Evolutionary conservation across 306 rosid species (phyloP).

Genomic region (Acacia melanoxylon): DNA sequence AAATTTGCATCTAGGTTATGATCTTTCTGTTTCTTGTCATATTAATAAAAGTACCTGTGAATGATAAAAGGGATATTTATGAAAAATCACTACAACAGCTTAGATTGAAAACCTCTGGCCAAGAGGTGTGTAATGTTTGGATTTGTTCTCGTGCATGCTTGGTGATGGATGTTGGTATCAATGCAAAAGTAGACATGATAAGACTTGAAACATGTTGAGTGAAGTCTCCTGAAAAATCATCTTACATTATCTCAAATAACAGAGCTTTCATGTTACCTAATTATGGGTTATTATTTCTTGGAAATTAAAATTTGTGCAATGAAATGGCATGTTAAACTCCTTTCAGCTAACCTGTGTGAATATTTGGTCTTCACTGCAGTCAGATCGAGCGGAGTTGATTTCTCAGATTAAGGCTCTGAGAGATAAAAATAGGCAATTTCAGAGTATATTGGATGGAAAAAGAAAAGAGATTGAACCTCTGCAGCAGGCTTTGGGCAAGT

Average conservation of each 20-base stretch:
- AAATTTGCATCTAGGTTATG: not conserved
- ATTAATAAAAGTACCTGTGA: not conserved
- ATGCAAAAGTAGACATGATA: not conserved
- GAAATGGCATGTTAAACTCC: not conserved
- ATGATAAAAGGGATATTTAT: not conserved
- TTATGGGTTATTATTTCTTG: not conserved
- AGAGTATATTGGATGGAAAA: constrained; percentile 70
- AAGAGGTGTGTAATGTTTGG: not conserved
- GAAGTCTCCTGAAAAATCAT: not conserved
- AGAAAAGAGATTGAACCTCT: constrained; percentile 83
- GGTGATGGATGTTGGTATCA: not conserved
- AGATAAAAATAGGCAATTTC: constrained; percentile 67
- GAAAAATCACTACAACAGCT: not conserved
- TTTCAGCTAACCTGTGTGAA: constrained; percentile 9
- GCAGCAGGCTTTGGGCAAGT: constrained; percentile 86
- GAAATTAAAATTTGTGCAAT: not conserved
- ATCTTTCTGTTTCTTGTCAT: not conserved
- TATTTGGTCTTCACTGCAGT: constrained; percentile 46
- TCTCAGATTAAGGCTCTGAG: constrained; percentile 78
- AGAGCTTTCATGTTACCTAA: not conserved
- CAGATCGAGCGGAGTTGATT: constrained; percentile 68
- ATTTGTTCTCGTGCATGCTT: not conserved
- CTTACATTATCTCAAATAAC: not conserved
- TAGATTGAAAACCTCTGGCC: not conserved
- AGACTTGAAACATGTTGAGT: not conserved